Evolutionary conservation across 2,329 filamentous ascomycete species (phyloP).

Genomic region (Fusarium mexicanum): DNA sequence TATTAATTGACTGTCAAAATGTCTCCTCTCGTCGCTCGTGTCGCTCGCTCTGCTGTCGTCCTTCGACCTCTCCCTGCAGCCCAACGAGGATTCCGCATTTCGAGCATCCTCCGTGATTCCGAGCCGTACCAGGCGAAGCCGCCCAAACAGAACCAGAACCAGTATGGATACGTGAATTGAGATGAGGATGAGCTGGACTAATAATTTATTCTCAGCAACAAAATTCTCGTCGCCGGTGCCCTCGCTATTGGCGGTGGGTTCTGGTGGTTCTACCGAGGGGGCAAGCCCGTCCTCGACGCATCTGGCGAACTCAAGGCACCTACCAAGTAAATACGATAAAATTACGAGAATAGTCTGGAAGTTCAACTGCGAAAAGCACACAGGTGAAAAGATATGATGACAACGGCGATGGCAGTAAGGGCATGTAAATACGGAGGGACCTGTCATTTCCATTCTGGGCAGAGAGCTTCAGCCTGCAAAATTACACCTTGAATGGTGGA

Average conservation of each 20-base stretch:
- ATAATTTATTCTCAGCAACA: slow-evolving; percentile 18
- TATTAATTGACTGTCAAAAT: neutral
- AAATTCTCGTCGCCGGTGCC: slow-evolving; percentile 25
- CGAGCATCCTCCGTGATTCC: slow-evolving; percentile 23
- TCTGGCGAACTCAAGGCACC: slow-evolving; percentile 13
- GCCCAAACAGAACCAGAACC: slow-evolving; percentile 17
- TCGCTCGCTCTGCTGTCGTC: slow-evolving; percentile 16
- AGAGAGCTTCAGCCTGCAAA: neutral
- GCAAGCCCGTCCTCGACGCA: slow-evolving; percentile 21
- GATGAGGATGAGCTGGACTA: neutral
- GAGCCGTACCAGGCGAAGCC: slow-evolving; percentile 30
- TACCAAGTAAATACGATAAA: slow-evolving; percentile 21
- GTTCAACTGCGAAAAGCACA: too few relatives aligned
- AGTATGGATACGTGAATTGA: neutral
- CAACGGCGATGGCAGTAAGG: neutral
- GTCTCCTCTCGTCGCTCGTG: slow-evolving; percentile 13
- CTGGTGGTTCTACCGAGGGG: slow-evolving; percentile 32
- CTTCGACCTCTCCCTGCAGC: slow-evolving; percentile 28
- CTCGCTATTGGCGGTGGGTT: slow-evolving; percentile 20
- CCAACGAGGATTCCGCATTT: slow-evolving; percentile 32
- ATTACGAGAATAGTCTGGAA: neutral
- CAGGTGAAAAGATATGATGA: neutral
- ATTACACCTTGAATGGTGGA: neutral
- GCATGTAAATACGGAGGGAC: neutral
- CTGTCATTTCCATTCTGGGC: neutral